These are phyloP conservation scores for Teunomyces funiuensis DNA, from an alignment of 805 yeast genomes.

Conservation along the genomic window DNA sequence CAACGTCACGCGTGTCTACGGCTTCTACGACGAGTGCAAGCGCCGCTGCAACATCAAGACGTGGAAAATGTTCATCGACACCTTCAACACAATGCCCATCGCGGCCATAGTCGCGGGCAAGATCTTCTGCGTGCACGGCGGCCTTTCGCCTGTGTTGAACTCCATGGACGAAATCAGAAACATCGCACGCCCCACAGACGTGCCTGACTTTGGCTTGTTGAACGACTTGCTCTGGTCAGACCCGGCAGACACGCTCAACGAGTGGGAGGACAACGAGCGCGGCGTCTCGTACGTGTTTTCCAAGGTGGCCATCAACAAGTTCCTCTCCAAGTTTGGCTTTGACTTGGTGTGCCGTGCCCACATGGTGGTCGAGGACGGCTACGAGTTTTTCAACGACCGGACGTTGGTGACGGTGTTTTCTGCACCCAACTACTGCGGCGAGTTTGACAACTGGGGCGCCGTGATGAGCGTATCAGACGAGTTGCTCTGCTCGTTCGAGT, in stretches of 20 bases:
- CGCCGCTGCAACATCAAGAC: conserved; percentile 88
- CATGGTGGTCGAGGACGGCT: conserved; percentile 84
- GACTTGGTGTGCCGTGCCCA: conserved; percentile 84
- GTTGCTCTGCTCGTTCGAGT: conserved; percentile 86
- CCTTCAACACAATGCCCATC: conserved; percentile 91
- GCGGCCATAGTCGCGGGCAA: conserved; percentile 95
- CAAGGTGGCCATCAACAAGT: conserved; percentile 77
- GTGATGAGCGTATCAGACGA: conserved; percentile 97
- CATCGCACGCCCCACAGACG: conserved; percentile 81
- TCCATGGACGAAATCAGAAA: conserved; percentile 72
- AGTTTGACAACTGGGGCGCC: conserved; percentile 94
- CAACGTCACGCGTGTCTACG: conserved; percentile 92
- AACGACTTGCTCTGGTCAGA: conserved; percentile 83
- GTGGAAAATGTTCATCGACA: conserved; percentile 92
- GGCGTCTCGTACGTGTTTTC: conserved; percentile 82
- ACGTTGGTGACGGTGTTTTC: conserved; percentile 71
- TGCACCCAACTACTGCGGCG: conserved; percentile 82
- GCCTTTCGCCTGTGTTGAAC: conserved; percentile 71
- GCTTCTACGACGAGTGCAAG: conserved; percentile 97
- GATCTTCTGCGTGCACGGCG: conserved; percentile 90
- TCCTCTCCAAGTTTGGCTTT: conserved; percentile 69
- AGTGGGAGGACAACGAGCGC: conserved; percentile 86
- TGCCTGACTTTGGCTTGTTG: conserved; percentile 77
- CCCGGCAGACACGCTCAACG: conserved; percentile 79
- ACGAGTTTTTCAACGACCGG: conserved; percentile 72